Percentiles rank a stretch among this genome's conserved stretches.
Evolutionary conservation across 2,329 filamentous ascomycete genomes (phyloP).

Genomic region (Penicillium sp.): DNA sequence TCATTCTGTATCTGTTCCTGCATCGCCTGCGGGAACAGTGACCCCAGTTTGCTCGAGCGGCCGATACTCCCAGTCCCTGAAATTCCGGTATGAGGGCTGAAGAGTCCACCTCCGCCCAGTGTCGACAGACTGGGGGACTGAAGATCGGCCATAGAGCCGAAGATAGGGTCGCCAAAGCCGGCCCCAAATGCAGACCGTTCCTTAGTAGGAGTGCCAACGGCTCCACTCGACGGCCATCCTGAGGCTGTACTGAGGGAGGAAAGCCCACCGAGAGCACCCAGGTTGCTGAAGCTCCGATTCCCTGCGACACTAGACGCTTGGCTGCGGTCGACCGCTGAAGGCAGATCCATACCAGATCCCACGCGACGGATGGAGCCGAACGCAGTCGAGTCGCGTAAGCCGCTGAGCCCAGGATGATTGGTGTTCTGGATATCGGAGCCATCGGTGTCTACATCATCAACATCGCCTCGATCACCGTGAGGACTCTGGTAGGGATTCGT

Average conservation of each 20-base stretch:
- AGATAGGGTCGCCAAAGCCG: constrained; percentile 66
- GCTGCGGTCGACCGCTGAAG: constrained; percentile 77
- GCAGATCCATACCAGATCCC: constrained; percentile 58
- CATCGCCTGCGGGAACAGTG: constrained; percentile 85
- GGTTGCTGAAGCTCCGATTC: constrained; percentile 68
- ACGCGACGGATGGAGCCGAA: constrained; percentile 63
- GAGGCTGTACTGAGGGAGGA: constrained; percentile 57
- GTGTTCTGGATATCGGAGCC: constrained; percentile 59
- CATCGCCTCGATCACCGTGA: constrained; percentile 71
- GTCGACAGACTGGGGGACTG: constrained; percentile 56
- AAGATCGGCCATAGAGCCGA: constrained; percentile 76
- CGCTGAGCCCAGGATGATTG: constrained; percentile 58
- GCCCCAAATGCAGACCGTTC: constrained; percentile 58
- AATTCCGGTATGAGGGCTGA: constrained; percentile 64
- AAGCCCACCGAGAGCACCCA: constrained; percentile 59
- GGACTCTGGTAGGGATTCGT: constrained; percentile 97
- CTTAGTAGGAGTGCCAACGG: constrained; percentile 74
- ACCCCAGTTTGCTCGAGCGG: constrained; percentile 80
- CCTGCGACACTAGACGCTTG: constrained; percentile 88
- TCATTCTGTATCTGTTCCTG: constrained; percentile 83
- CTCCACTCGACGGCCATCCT: constrained; percentile 62
- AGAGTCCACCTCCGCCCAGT: constrained; percentile 57
- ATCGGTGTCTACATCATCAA: constrained; percentile 63
- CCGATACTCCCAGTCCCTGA: constrained; percentile 69
- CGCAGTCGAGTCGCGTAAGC: constrained; percentile 55